Percentiles rank a stretch among this genome's conserved stretches.
Evolutionary conservation across 2,329 filamentous ascomycete species (phyloP).

Genomic region (Fusarium clavum): DNA sequence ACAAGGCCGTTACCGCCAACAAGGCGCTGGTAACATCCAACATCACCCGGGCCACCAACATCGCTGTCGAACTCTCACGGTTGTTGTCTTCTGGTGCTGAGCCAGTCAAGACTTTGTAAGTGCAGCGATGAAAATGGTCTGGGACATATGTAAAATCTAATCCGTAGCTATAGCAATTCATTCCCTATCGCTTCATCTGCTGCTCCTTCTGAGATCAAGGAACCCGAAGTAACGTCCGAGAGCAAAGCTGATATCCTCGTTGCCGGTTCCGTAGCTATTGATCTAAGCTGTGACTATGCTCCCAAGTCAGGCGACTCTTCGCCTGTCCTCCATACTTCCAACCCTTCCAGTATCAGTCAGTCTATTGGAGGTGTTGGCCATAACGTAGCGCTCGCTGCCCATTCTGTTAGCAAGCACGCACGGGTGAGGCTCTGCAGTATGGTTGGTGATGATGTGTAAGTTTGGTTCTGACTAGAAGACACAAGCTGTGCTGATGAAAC

Average conservation of each 20-base stretch:
- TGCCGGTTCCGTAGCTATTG: slow-evolving; percentile 89
- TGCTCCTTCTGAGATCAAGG: slow-evolving; percentile 27
- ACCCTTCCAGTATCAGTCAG: slow-evolving; percentile 83
- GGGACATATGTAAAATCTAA: slow-evolving; percentile 49
- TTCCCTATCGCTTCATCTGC: slow-evolving; percentile 32
- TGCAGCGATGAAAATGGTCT: slow-evolving; percentile 43
- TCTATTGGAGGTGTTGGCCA: slow-evolving; percentile 91
- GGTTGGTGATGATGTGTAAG: slow-evolving; percentile 80
- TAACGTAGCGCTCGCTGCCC: slow-evolving; percentile 88
- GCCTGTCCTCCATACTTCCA: slow-evolving; percentile 80
- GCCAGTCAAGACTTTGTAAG: slow-evolving; percentile 53
- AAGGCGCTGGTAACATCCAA: slow-evolving; percentile 68
- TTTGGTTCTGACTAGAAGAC: background rate
- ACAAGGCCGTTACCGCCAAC: slow-evolving; percentile 80
- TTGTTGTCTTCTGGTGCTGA: slow-evolving; percentile 52
- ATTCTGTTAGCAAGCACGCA: slow-evolving; percentile 69
- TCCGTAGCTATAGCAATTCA: slow-evolving; percentile 50
- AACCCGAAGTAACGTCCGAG: slow-evolving; percentile 18
- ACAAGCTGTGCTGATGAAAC: slow-evolving; percentile 16
- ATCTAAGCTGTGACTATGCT: slow-evolving; percentile 83
- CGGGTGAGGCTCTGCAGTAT: slow-evolving; percentile 82
- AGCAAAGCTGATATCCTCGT: slow-evolving; percentile 77
- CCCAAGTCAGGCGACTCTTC: slow-evolving; percentile 46
- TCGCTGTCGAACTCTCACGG: slow-evolving; percentile 65
- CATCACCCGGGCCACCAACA: slow-evolving; percentile 65